A percentile compares a stretch with the other conserved stretches of the same genome.
phyloP scores from a whole-genome alignment of 2,329 filamentous ascomycete species.

The Talaromyces sp. region DNA sequence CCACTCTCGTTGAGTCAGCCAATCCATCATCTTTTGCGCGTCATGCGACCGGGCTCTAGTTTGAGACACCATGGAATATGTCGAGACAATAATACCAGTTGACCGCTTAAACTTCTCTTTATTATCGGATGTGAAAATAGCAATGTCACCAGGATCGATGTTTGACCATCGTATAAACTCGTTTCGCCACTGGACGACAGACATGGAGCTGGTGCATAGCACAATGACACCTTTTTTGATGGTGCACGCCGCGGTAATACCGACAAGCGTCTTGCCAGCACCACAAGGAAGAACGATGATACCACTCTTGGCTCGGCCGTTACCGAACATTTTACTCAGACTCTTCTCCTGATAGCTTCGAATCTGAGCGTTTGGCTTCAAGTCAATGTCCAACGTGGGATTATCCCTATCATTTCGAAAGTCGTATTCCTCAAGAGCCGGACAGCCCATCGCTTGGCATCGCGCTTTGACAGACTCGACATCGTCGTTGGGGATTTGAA shows the following conservation, averaged over 20 bases:
- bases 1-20: slow-evolving; percentile 86
- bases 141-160: slow-evolving; percentile 87
- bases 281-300: slow-evolving; percentile 97
- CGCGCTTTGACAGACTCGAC: slow-evolving; percentile 87
- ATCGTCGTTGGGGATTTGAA: slow-evolving; percentile 78
- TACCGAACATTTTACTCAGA: slow-evolving; percentile 98
- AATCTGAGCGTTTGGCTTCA: slow-evolving; percentile 85
- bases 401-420: slow-evolving; percentile 89
- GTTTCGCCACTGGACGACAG: slow-evolving; percentile 91
- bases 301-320: slow-evolving; percentile 92
- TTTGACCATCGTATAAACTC: slow-evolving; percentile 99
- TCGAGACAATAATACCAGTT: slow-evolving; percentile 94
- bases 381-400: slow-evolving; percentile 86
- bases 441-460: slow-evolving; percentile 80
- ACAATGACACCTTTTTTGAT: slow-evolving; percentile 97
- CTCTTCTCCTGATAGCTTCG: slow-evolving; percentile 96
- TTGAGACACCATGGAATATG: slow-evolving; percentile 98
- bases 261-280: slow-evolving; percentile 93
- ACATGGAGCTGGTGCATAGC: slow-evolving; percentile 96
- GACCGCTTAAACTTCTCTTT: slow-evolving; percentile 82
- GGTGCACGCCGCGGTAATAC: slow-evolving; percentile 96
- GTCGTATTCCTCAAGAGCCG: slow-evolving; percentile 94
- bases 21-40: slow-evolving; percentile 96
- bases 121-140: slow-evolving; percentile 89
- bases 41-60: slow-evolving; percentile 84